Percentiles rank a stretch among this genome's conserved stretches.
phyloP scores from a whole-genome alignment of 768 basidiomycete species.

The Strobilomyces confusus region DNA sequence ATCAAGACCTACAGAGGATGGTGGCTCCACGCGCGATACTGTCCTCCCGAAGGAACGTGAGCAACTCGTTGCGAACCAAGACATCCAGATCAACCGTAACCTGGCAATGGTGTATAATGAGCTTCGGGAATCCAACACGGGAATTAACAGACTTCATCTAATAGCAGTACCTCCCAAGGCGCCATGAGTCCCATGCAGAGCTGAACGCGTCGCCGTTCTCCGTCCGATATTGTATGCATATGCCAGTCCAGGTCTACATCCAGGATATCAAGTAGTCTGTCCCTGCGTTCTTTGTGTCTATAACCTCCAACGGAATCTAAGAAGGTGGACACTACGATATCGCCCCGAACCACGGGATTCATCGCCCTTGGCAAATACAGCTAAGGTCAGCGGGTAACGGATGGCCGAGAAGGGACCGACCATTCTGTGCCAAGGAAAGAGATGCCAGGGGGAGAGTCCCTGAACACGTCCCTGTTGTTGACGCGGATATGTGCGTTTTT shows the following conservation, averaged over 20 bases:
- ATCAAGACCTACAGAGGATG: constrained; percentile 63
- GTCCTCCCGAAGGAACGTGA: constrained; percentile 82
- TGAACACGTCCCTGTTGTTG: constrained; percentile 84
- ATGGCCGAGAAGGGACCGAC: constrained; percentile 37
- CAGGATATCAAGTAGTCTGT: constrained; percentile 82
- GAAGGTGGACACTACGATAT: constrained; percentile 90
- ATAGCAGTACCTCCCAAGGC: constrained; percentile 87
- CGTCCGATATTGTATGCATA: constrained; percentile 95
- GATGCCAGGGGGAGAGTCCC: constrained; percentile 75
- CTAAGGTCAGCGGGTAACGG: neutral
- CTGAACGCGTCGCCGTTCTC: constrained; percentile 90
- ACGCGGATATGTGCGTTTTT: constrained; percentile 62
- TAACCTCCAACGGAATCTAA: constrained; percentile 98
- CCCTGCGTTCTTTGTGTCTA: constrained; percentile 83
- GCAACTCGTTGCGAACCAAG: constrained; percentile 86
- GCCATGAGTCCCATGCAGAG: constrained; percentile 95
- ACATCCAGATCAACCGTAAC: constrained; percentile 98
- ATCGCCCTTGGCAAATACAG: constrained; percentile 63
- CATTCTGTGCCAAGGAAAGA: constrained; percentile 94
- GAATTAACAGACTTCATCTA: constrained; percentile 73
- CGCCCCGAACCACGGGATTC: constrained; percentile 93
- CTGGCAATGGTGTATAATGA: constrained; percentile 34
- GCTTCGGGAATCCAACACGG: neutral
- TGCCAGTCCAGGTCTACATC: constrained; percentile 96
- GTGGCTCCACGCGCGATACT: constrained; percentile 78